Conservation (phyloP, 2,329 filamentous ascomycete genomes). For the Massarina eburnea region DNA sequence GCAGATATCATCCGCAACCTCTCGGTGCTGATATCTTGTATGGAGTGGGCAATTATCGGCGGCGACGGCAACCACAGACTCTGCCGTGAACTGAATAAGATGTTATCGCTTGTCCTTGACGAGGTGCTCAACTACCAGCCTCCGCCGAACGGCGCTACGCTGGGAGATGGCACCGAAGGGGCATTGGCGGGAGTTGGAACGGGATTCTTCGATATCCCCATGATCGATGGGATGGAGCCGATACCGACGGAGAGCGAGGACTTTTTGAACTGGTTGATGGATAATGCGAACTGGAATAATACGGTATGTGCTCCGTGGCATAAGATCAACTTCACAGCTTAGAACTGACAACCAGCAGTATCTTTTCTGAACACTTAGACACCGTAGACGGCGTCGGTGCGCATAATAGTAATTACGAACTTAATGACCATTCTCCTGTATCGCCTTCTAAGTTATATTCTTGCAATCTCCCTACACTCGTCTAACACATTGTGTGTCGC, state of each 20-base stretch:
- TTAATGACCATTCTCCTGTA: no score
- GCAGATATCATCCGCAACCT: conserved; percentile 41
- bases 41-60: conserved; percentile 38
- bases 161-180: conserved; percentile 10
- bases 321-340: neutral
- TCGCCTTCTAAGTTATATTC: no score
- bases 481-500: no score
- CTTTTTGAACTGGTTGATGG: conserved; percentile 37
- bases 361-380: neutral
- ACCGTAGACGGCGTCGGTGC: no score
- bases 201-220: conserved; percentile 38
- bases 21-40: conserved; percentile 37
- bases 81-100: conserved; percentile 40
- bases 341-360: neutral
- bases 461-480: no score
- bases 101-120: conserved; percentile 37
- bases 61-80: conserved; percentile 40
- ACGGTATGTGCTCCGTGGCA: conserved; percentile 15
- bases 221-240: conserved; percentile 39
- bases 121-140: conserved; percentile 41
- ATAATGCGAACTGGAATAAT: conserved; percentile 41
- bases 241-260: conserved; percentile 40
- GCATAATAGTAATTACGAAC: no score
- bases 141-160: conserved; percentile 16
- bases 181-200: conserved; percentile 15